phyloP scores from a whole-genome alignment of 805 yeast species.

The Schwanniomyces occidentalis region DNA sequence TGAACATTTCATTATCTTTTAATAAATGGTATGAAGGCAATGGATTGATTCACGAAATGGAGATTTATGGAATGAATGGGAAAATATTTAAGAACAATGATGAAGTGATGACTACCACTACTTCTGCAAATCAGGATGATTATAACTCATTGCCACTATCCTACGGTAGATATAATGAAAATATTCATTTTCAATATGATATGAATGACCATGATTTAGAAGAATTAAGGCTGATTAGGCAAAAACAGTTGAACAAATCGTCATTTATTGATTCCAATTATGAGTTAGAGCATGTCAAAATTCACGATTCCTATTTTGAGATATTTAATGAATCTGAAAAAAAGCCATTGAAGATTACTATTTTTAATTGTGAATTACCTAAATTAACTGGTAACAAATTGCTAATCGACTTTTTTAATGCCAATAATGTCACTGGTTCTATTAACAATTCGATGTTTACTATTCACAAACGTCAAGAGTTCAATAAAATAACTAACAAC shows the following conservation, averaged over 20 bases:
- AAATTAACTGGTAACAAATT: slow-evolving; percentile 58
- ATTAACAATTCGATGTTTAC: slow-evolving; percentile 75
- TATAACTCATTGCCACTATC: slow-evolving; percentile 16
- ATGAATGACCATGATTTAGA: slow-evolving; percentile 25
- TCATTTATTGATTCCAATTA: slow-evolving; percentile 32
- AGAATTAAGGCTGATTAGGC: slow-evolving; percentile 8
- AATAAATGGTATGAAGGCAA: slow-evolving; percentile 57
- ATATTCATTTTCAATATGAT: slow-evolving; percentile 33
- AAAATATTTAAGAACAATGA: slow-evolving; percentile 20
- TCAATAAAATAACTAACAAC: slow-evolving; percentile 29
- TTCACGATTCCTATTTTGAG: slow-evolving; percentile 53
- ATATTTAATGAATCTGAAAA: slow-evolving; percentile 26
- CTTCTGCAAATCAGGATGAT: slow-evolving; percentile 11
- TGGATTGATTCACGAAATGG: slow-evolving; percentile 51
- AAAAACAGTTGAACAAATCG: slow-evolving; percentile 1
- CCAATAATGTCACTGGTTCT: slow-evolving; percentile 70
- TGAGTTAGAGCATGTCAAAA: slow-evolving; percentile 38
- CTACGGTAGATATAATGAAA: slow-evolving; percentile 26
- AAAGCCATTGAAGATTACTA: slow-evolving; percentile 47
- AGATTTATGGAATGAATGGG: slow-evolving; percentile 50
- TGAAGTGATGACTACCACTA: not conserved
- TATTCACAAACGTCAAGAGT: slow-evolving; percentile 69
- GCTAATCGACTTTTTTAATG: slow-evolving; percentile 66
- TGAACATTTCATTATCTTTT: slow-evolving; percentile 48
- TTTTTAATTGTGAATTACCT: slow-evolving; percentile 68